A percentile compares a stretch with the other conserved stretches of the same genome.
These are phyloP conservation scores for Neodidymelliopsis sp. DNA, from an alignment of 2,329 filamentous ascomycete species.

Conservation along the genomic window DNA sequence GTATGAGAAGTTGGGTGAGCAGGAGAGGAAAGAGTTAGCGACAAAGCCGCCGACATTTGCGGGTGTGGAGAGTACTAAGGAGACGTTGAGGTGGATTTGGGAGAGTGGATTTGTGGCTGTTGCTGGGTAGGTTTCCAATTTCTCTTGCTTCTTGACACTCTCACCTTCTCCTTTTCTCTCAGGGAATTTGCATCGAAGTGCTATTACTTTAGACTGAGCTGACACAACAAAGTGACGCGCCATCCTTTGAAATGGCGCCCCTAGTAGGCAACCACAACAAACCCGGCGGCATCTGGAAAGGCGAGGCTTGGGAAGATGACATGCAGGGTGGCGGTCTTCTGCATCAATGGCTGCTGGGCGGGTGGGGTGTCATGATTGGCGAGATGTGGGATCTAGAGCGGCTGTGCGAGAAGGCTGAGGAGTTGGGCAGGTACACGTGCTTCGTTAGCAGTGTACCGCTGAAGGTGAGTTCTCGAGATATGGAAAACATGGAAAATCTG, in stretches of 20 bases:
- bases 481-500: not conserved
- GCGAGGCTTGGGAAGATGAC: conserved; percentile 44
- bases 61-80: conserved; percentile 51
- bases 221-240: conserved; percentile 36
- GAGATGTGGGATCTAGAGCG: conserved; percentile 58
- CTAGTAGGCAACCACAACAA: conserved; percentile 44
- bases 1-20: conserved; percentile 40
- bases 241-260: conserved; percentile 55
- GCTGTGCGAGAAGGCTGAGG: conserved; percentile 61
- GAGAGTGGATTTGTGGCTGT: conserved; percentile 56
- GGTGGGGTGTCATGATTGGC: conserved; percentile 50
- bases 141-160: conserved; percentile 29
- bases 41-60: conserved; percentile 44
- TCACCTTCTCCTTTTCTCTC: not conserved
- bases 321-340: conserved; percentile 47
- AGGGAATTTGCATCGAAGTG: not conserved
- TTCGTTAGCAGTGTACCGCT: conserved; percentile 67
- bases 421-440: conserved; percentile 63
- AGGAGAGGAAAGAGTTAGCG: conserved; percentile 38
- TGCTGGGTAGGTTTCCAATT: conserved; percentile 40
- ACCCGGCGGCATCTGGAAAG: conserved; percentile 44
- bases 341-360: conserved; percentile 45
- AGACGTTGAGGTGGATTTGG: conserved; percentile 56
- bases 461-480: conserved; percentile 50
- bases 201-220: too few species aligned